Evolutionary conservation across 176 grass and related monocot genomes (phyloP).

Genomic region (Miscanthus lutarioriparius): DNA sequence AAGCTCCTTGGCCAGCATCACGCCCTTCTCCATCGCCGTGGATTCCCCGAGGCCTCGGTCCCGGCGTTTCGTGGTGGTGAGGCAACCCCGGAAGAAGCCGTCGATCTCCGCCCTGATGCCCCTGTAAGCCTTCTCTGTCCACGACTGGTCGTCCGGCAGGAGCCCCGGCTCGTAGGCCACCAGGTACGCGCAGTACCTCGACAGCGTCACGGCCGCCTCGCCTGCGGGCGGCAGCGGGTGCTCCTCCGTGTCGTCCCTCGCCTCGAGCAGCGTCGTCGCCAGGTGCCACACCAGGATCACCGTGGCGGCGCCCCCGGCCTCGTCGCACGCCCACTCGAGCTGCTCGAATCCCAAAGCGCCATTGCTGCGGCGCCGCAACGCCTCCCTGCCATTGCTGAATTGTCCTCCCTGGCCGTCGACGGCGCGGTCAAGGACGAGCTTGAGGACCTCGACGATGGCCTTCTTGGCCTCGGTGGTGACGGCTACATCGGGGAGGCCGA

Average conservation of each 20-base stretch:
- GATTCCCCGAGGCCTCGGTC: background rate
- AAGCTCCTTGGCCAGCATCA: conserved; percentile 8
- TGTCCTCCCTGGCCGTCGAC: too few relatives aligned
- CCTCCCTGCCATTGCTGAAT: too few relatives aligned
- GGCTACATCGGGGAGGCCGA: background rate
- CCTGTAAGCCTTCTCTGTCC: background rate
- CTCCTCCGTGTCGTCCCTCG: background rate
- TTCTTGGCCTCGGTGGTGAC: background rate
- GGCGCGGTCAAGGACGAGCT: too few relatives aligned
- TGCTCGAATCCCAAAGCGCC: background rate
- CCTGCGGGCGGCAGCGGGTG: background rate
- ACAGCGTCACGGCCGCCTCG: conserved; percentile 6
- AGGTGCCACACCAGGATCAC: conserved; percentile 32
- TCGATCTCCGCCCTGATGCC: background rate
- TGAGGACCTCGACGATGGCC: too few relatives aligned
- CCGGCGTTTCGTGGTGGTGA: background rate
- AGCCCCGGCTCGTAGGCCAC: conserved; percentile 16
- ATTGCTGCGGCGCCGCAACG: background rate
- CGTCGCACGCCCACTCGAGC: background rate
- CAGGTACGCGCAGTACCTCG: conserved; percentile 35
- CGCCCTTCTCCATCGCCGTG: background rate
- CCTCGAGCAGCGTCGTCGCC: conserved; percentile 18
- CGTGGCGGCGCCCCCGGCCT: background rate
- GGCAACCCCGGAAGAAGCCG: background rate
- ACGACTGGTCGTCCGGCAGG: conserved; percentile 5